These are phyloP conservation scores for Pisolithus marmoratus DNA, from an alignment of 768 basidiomycete species.

Conservation along the genomic window DNA sequence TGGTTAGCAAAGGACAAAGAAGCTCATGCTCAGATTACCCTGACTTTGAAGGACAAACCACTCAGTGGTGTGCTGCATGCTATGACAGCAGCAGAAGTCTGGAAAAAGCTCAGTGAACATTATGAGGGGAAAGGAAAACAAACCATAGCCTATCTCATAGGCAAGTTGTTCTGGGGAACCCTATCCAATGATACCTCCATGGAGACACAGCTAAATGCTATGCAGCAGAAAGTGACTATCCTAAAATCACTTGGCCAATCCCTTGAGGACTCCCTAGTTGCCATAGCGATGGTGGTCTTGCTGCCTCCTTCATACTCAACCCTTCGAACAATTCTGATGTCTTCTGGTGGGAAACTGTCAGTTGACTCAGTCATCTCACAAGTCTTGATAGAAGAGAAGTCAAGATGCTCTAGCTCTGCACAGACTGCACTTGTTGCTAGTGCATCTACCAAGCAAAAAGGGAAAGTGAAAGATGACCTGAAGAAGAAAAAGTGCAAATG, in stretches of 20 bases:
- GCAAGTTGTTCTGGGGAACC: slow-evolving; percentile 16
- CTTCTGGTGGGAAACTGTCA: not conserved
- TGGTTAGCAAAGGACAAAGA: slow-evolving; percentile 9
- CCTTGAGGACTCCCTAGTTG: slow-evolving; percentile 15
- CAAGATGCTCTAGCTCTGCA: not conserved
- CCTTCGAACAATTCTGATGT: slow-evolving; percentile 18
- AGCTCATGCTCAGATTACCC: slow-evolving; percentile 15
- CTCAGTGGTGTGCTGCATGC: slow-evolving; percentile 14
- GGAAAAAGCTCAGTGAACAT: slow-evolving; percentile 11
- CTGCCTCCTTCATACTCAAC: slow-evolving; percentile 15
- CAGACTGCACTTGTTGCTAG: not conserved
- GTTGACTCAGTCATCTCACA: not conserved
- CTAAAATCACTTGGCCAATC: slow-evolving; percentile 10
- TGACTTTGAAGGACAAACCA: slow-evolving; percentile 19
- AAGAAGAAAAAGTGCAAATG: not conserved
- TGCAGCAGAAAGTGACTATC: slow-evolving; percentile 10
- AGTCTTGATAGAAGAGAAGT: not conserved
- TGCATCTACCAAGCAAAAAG: not conserved
- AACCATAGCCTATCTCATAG: slow-evolving; percentile 17
- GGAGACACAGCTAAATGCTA: slow-evolving; percentile 16
- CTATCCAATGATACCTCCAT: slow-evolving; percentile 12
- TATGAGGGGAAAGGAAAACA: slow-evolving; percentile 21
- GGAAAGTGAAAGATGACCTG: not conserved
- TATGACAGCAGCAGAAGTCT: slow-evolving; percentile 8
- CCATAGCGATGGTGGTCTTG: slow-evolving; percentile 15